These are phyloP conservation scores for Populus hybrid DNA, from an alignment of 441 rosid genomes.

Conservation along the genomic window DNA sequence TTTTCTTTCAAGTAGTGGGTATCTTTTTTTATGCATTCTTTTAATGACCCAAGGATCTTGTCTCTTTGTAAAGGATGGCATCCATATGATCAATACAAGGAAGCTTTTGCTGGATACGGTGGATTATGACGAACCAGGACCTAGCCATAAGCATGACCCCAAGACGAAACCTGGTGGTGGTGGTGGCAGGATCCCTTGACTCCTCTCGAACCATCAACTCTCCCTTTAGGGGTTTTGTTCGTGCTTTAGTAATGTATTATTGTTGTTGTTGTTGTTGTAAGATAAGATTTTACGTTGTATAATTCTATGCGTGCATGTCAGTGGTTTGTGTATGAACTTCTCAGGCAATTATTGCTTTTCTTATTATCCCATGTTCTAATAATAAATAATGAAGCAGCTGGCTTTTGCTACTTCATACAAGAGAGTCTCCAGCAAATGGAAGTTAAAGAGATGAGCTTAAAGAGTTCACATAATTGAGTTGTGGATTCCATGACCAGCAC, in stretches of 20 bases:
- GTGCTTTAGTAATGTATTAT: background rate
- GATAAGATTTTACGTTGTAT: background rate
- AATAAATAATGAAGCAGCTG: background rate
- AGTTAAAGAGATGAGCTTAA: background rate
- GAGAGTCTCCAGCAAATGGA: background rate
- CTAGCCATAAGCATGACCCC: constrained; percentile 71
- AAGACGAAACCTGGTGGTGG: background rate
- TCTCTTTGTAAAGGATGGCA: background rate
- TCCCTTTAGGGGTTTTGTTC: background rate
- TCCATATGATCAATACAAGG: constrained; percentile 27
- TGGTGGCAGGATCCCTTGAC: background rate
- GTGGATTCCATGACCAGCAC: background rate
- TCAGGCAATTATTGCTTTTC: background rate
- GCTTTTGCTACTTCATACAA: background rate
- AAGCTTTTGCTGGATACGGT: constrained; percentile 44
- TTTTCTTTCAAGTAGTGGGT: too few species aligned
- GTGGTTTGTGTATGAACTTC: background rate
- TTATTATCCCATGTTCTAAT: too few species aligned
- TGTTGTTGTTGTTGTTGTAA: too few species aligned
- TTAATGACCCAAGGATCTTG: background rate
- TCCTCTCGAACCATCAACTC: background rate
- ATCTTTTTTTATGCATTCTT: background rate
- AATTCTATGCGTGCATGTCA: background rate
- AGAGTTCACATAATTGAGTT: background rate
- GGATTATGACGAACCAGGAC: constrained; percentile 70